Percentiles rank a stretch among this genome's conserved stretches.
Evolutionary conservation across 2,329 filamentous ascomycete genomes (phyloP).

Genomic region (Blastomyces emzantsi): DNA sequence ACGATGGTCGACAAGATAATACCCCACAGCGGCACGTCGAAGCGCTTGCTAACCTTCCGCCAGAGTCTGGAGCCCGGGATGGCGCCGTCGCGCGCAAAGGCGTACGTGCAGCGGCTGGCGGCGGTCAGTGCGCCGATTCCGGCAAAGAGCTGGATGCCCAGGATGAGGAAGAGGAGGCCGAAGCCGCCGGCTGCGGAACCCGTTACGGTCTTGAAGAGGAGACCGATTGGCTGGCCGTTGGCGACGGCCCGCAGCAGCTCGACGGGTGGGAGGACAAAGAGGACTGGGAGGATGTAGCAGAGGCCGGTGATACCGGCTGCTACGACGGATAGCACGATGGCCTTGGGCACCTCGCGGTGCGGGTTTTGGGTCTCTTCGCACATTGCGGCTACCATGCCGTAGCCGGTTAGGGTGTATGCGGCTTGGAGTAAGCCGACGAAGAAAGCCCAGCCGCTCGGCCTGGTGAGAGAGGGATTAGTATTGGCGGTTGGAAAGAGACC

Average conservation of each 20-base stretch:
- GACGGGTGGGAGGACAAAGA: constrained; percentile 66
- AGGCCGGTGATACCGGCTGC: constrained; percentile 58
- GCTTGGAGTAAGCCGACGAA: constrained; percentile 63
- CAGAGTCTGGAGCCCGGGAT: constrained; percentile 61
- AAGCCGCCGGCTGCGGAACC: constrained; percentile 66
- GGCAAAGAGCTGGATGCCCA: constrained; percentile 69
- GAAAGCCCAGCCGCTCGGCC: constrained; percentile 60
- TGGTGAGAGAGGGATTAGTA: constrained; percentile 16
- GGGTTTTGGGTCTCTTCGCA: constrained; percentile 64
- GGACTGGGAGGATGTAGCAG: constrained; percentile 61
- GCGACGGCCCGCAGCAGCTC: constrained; percentile 54
- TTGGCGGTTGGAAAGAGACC: not conserved
- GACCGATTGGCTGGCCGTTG: constrained; percentile 65
- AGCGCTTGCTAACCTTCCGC: constrained; percentile 54
- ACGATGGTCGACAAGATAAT: constrained; percentile 59
- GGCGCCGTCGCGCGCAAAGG: constrained; percentile 65
- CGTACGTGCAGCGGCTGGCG: constrained; percentile 64
- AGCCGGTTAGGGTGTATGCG: constrained; percentile 43
- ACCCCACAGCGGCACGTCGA: constrained; percentile 63
- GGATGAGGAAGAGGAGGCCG: constrained; percentile 63
- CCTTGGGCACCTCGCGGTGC: constrained; percentile 59
- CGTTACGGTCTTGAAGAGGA: constrained; percentile 66
- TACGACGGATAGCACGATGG: constrained; percentile 60
- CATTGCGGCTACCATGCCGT: constrained; percentile 64
- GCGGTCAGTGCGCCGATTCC: constrained; percentile 67